These are phyloP conservation scores for Candida corydali DNA, from an alignment of 805 yeast species.

Conservation along the genomic window DNA sequence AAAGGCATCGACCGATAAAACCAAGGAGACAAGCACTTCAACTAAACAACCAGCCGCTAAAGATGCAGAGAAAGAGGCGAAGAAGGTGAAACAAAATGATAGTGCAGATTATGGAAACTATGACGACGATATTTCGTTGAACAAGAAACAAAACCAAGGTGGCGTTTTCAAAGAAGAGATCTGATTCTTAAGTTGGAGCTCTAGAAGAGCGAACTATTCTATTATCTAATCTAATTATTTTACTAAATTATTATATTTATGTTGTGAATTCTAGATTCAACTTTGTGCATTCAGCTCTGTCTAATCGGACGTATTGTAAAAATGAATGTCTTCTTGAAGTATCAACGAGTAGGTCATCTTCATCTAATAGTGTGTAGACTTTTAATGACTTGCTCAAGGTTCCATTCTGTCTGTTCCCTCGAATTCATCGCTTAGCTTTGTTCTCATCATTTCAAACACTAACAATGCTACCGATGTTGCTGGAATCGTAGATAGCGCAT, in stretches of 20 bases:
- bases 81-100: slow-evolving; percentile 7
- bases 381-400: slow-evolving; percentile 2
- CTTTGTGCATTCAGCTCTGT: too few species aligned
- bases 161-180: slow-evolving; percentile 42
- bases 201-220: background rate
- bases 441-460: slow-evolving; percentile 78
- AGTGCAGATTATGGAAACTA: slow-evolving; percentile 12
- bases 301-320: too few species aligned
- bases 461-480: slow-evolving; percentile 84
- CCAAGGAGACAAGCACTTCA: slow-evolving; percentile 3
- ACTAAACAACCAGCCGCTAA: slow-evolving; percentile 8
- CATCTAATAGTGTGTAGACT: too few species aligned
- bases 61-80: slow-evolving; percentile 11
- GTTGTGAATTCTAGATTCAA: too few species aligned
- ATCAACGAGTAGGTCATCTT: too few species aligned
- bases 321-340: too few species aligned
- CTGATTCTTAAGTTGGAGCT: slow-evolving; percentile 9
- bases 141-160: slow-evolving; percentile 24
- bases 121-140: slow-evolving; percentile 26
- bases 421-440: slow-evolving; percentile 29
- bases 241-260: too few species aligned
- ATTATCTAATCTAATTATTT: too few species aligned
- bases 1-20: background rate
- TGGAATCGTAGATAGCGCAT: slow-evolving; percentile 75
- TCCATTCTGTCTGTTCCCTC: slow-evolving; percentile 18